A percentile compares a stretch with the other conserved stretches of the same genome.
Conservation (phyloP, 805 yeast species). For the Zygosaccharomyces bailii region DNA sequence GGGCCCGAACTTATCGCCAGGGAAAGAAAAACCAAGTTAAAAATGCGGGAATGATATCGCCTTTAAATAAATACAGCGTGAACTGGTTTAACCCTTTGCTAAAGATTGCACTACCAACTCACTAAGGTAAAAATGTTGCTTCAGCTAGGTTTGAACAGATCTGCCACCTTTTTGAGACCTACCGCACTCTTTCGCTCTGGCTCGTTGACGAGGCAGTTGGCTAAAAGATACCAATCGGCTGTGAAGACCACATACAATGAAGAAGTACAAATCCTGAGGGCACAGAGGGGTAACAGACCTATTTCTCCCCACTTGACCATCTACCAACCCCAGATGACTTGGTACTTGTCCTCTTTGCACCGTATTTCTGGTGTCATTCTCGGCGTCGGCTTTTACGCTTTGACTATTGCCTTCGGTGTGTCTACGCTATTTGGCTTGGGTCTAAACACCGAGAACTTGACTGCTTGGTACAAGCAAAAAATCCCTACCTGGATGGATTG, state of each 20-base stretch:
- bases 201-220: constrained; percentile 8
- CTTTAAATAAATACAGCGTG: background rate
- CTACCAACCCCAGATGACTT: constrained; percentile 87
- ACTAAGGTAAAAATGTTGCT: constrained; percentile 12
- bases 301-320: constrained; percentile 85
- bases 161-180: constrained; percentile 12
- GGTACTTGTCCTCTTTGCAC: constrained; percentile 76
- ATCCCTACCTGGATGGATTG: constrained; percentile 63
- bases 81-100: background rate
- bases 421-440: constrained; percentile 58
- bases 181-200: constrained; percentile 14
- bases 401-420: constrained; percentile 72
- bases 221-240: constrained; percentile 12
- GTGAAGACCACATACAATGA: constrained; percentile 37
- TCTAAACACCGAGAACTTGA: constrained; percentile 36
- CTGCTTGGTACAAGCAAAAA: constrained; percentile 46
- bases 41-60: background rate
- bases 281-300: constrained; percentile 87
- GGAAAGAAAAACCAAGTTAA: background rate
- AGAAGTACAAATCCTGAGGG: constrained; percentile 66
- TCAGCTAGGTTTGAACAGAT: constrained; percentile 18
- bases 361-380: constrained; percentile 84
- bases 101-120: background rate
- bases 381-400: constrained; percentile 73
- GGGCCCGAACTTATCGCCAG: constrained; percentile 3